These are phyloP conservation scores for Mycena alexandri DNA, from an alignment of 768 basidiomycete genomes.

Conservation along the genomic window DNA sequence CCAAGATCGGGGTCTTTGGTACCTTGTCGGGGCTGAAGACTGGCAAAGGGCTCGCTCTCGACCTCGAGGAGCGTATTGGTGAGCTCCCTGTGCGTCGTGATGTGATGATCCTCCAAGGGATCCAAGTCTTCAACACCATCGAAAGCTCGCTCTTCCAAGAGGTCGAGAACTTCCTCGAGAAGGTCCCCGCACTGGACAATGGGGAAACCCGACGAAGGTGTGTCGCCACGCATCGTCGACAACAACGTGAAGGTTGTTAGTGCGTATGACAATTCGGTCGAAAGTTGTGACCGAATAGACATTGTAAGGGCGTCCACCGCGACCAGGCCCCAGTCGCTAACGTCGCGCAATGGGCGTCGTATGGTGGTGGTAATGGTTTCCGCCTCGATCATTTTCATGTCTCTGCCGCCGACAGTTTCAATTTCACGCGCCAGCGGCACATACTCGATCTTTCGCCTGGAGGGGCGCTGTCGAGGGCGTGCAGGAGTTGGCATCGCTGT, in stretches of 20 bases:
- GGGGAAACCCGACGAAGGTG: slow-evolving; percentile 77
- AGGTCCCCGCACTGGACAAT: slow-evolving; percentile 83
- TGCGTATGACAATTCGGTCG: slow-evolving; percentile 89
- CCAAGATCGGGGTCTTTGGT: slow-evolving; percentile 63
- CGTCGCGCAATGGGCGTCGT: slow-evolving; percentile 72
- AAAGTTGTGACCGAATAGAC: slow-evolving; percentile 88
- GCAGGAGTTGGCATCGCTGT: slow-evolving; percentile 46
- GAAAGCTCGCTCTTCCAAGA: slow-evolving; percentile 88
- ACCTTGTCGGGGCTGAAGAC: slow-evolving; percentile 63
- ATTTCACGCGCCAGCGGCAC: slow-evolving; percentile 83
- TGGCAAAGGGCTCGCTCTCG: slow-evolving; percentile 71
- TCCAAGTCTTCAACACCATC: slow-evolving; percentile 55
- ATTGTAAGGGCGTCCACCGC: slow-evolving; percentile 96
- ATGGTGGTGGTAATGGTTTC: slow-evolving; percentile 67
- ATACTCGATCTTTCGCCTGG: slow-evolving; percentile 90
- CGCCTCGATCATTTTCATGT: slow-evolving; percentile 73
- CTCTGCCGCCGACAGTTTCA: slow-evolving; percentile 85
- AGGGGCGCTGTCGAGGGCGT: slow-evolving; percentile 62
- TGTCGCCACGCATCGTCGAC: slow-evolving; percentile 79
- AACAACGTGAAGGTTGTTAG: slow-evolving; percentile 88
- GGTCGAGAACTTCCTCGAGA: slow-evolving; percentile 87
- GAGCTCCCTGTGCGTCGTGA: slow-evolving; percentile 77
- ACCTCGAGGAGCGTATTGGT: slow-evolving; percentile 69
- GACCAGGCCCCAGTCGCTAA: slow-evolving; percentile 89
- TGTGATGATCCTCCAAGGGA: slow-evolving; percentile 47